These are phyloP conservation scores for Nigrospora oryzae DNA, from an alignment of 2,329 filamentous ascomycete species.

Conservation along the genomic window DNA sequence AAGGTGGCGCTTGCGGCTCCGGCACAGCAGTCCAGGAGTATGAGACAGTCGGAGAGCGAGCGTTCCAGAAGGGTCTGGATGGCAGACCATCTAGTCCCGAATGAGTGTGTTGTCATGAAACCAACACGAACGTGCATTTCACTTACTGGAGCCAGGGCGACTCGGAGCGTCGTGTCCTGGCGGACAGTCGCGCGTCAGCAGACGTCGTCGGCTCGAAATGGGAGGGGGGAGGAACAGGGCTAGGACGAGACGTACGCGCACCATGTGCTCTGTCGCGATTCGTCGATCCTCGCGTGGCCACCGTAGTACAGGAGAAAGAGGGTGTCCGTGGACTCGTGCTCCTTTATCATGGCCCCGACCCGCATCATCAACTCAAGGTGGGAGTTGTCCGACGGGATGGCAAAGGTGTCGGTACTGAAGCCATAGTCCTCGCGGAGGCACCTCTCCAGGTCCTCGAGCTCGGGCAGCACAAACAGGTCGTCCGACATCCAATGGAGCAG, in stretches of 20 bases:
- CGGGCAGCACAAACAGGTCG: slow-evolving; percentile 49
- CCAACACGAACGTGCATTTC: neutral
- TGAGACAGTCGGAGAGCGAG: slow-evolving; percentile 47
- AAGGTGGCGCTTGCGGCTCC: slow-evolving; percentile 53
- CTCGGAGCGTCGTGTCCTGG: slow-evolving; percentile 37
- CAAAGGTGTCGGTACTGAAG: slow-evolving; percentile 48
- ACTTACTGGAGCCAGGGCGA: slow-evolving; percentile 48
- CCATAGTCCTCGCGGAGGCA: slow-evolving; percentile 46
- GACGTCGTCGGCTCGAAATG: neutral
- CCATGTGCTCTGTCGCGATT: slow-evolving; percentile 52
- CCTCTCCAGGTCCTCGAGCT: slow-evolving; percentile 47
- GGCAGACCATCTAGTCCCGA: slow-evolving; percentile 41
- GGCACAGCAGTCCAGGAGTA: slow-evolving; percentile 51
- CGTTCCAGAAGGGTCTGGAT: slow-evolving; percentile 51
- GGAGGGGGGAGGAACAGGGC: neutral
- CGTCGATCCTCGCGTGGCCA: slow-evolving; percentile 51
- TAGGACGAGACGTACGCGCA: slow-evolving; percentile 37
- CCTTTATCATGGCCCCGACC: slow-evolving; percentile 47
- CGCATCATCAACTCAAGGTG: slow-evolving; percentile 51
- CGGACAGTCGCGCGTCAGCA: slow-evolving; percentile 1
- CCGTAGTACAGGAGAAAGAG: slow-evolving; percentile 52
- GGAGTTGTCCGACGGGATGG: slow-evolving; percentile 49
- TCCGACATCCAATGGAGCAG: slow-evolving; percentile 50
- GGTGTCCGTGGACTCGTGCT: slow-evolving; percentile 45
- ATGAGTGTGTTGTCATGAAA: slow-evolving; percentile 3